Evolutionary conservation across 2,329 filamentous ascomycete species (phyloP).

Genomic region (Coniochaeta prunicola): DNA sequence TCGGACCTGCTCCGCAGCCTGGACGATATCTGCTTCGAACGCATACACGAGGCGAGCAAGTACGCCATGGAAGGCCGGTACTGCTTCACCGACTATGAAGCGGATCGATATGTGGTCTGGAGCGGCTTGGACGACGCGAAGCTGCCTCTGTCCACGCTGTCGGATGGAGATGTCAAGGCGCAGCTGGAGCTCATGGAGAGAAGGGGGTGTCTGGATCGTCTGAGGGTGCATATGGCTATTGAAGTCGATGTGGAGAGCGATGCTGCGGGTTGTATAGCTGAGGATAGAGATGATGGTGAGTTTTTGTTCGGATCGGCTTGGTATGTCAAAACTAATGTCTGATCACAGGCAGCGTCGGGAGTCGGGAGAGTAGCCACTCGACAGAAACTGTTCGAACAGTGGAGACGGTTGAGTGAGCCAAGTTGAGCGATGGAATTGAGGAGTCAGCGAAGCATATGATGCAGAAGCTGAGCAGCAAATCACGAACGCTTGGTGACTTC

Average conservation of each 20-base stretch:
- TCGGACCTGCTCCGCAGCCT: neutral
- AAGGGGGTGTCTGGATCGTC: neutral
- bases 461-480: too few species aligned
- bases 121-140: neutral
- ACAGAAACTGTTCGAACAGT: neutral
- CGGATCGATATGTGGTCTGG: neutral
- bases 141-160: neutral
- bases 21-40: neutral
- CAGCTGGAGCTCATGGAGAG: neutral
- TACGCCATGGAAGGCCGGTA: neutral
- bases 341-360: neutral
- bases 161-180: neutral
- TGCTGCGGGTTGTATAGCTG: neutral
- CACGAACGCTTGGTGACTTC: neutral
- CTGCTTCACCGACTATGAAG: neutral
- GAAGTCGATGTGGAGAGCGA: neutral
- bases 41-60: neutral
- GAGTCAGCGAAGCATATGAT: too few species aligned
- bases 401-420: neutral
- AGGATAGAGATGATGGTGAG: neutral
- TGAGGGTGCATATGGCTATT: slow-evolving; percentile 1
- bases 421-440: neutral
- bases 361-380: neutral
- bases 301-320: neutral
- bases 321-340: neutral